Evolutionary conservation across 805 yeast species (phyloP).

Genomic region (Cyberlindnera misumaiensis): DNA sequence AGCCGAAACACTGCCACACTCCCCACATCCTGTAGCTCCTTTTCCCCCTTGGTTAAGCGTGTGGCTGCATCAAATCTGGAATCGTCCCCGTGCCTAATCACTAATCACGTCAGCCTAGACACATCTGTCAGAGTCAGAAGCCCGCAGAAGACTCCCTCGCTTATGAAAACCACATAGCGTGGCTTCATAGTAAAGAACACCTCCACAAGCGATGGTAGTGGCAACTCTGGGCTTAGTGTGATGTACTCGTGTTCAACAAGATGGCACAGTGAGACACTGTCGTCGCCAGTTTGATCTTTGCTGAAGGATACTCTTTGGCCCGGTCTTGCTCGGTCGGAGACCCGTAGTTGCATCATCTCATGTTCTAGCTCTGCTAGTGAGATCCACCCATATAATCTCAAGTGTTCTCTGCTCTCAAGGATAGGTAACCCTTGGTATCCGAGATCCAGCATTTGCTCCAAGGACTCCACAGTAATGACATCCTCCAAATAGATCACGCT

Average conservation of each 20-base stretch:
- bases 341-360: conserved; percentile 18
- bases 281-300: neutral
- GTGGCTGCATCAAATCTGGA: no score
- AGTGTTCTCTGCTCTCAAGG: conserved; percentile 28
- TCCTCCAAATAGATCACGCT: conserved; percentile 28
- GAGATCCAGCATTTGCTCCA: conserved; percentile 18
- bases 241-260: conserved; percentile 17
- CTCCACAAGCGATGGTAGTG: conserved; percentile 23
- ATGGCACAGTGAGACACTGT: conserved; percentile 1
- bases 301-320: conserved; percentile 5
- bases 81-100: no score
- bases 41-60: no score
- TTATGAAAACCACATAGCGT: conserved; percentile 19
- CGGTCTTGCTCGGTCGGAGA: neutral
- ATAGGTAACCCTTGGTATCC: conserved; percentile 38
- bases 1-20: no score
- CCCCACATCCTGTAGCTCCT: no score
- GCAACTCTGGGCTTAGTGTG: conserved; percentile 12
- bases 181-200: conserved; percentile 25
- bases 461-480: conserved; percentile 19
- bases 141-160: conserved; percentile 19
- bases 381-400: conserved; percentile 36
- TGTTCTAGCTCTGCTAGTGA: conserved; percentile 29
- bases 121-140: conserved; percentile 22
- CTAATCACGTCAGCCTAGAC: neutral